Base-by-base conservation (phyloP, 768 basidiomycete species). In the Crucibulum laeve region DNA sequence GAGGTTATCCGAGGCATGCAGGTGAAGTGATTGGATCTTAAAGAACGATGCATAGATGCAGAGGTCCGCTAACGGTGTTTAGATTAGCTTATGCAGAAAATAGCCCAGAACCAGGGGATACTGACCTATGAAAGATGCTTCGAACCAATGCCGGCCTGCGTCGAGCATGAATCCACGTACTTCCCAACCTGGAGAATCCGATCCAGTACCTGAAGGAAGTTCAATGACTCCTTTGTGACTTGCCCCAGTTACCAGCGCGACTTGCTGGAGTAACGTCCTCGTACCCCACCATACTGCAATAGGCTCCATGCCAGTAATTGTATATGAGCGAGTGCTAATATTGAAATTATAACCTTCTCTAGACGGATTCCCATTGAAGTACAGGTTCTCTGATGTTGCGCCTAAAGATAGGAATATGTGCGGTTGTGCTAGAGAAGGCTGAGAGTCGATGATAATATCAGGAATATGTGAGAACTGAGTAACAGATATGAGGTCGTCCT, bases 21-120 rank as follows among this genome's bases (percentile, higher is more conserved):
- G 35, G 19, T 36, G 35, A 8, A 36, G 35, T 8, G 35, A 13
- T 19, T 36, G 35, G 8, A 36, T 36, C 35, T 36, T 36, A 18
- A 36, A 36, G 35, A 36, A 36, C 8, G 35, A 36, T 10, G 35
- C 35, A 18, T 36, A 36, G 11, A 14, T 36, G 35, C 35, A 36
- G 8, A 36, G 18, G 19, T 36, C 35, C 8, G 35, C 35, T 36
- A 19, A 8, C n/a, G 28, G 28, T n/a, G n/a, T 30, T 30, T 8
- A 36, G 19, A 19, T 8, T 13, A 18, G 11, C 35, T 13, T 10
- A 8, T 36, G 8, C 13, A 36, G 17, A 36, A 36, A 10, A 13
- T 8, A 36, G 19, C 11, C 35, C 11, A 18, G 17, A 14, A 18
- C 8, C 17, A 19, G 18, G 11, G 8, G 18, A 36, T 13, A 19